A percentile compares a stretch with the other conserved stretches of the same genome.
Evolutionary conservation across 1,284 basidiomycete genomes (phyloP).

Genomic region (Leccinum holopus): DNA sequence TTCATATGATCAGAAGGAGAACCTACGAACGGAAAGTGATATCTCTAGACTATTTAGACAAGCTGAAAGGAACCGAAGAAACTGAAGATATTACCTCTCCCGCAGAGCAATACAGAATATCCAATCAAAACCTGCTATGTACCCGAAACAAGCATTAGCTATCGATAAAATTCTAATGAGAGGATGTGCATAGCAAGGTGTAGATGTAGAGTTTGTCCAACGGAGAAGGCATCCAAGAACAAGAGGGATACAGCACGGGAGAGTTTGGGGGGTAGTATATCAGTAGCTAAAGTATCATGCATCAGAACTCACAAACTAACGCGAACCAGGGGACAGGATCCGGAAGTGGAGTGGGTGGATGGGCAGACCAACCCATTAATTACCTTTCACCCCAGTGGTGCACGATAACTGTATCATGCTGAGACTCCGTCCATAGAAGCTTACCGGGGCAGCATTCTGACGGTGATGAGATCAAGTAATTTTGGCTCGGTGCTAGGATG

Average conservation of each 20-base stretch:
- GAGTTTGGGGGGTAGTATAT: not conserved
- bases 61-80: not conserved
- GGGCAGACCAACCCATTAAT: not conserved
- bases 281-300: not conserved
- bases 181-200: too few relatives aligned
- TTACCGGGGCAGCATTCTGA: not conserved
- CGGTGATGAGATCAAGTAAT: too few relatives aligned
- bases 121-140: not conserved
- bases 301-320: not conserved
- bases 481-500: too few relatives aligned
- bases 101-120: not conserved
- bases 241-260: not conserved
- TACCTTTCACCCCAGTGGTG: not conserved
- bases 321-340: too few relatives aligned
- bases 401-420: not conserved
- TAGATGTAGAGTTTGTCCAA: not conserved
- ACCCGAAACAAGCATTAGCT: not conserved
- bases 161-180: not conserved
- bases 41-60: not conserved
- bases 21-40: not conserved
- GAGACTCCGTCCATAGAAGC: not conserved
- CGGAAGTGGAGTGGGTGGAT: not conserved
- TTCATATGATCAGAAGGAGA: not conserved
- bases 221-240: not conserved
- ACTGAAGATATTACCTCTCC: not conserved